phyloP scores from a whole-genome alignment of 108 stramenopile genomes.

The Pseudonitzschia delicatissima region DNA sequence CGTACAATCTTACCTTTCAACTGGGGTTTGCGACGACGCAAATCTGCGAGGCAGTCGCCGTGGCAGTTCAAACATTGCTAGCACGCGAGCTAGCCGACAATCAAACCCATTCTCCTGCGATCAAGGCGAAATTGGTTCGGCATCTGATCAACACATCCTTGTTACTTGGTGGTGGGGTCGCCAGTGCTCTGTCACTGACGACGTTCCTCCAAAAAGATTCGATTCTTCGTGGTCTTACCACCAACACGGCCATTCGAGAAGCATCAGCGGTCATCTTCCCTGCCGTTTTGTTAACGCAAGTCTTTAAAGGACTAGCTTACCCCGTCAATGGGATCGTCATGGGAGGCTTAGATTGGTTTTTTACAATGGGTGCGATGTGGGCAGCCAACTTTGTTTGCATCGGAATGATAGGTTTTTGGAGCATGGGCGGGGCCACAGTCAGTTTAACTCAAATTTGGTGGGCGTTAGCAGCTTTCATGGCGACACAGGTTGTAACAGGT shows the following conservation, averaged over 20 bases:
- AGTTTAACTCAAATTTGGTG: slow-evolving; percentile 80
- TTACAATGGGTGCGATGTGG: slow-evolving; percentile 88
- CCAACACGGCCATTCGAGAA: slow-evolving; percentile 63
- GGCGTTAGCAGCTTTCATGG: slow-evolving; percentile 88
- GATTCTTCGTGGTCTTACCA: slow-evolving; percentile 80
- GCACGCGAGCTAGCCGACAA: slow-evolving; percentile 81
- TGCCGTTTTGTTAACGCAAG: slow-evolving; percentile 81
- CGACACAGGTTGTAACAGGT: slow-evolving; percentile 71
- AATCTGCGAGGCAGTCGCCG: slow-evolving; percentile 81
- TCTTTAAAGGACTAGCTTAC: slow-evolving; percentile 87
- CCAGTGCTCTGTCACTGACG: slow-evolving; percentile 53
- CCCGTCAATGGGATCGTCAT: slow-evolving; percentile 91
- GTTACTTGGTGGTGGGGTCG: slow-evolving; percentile 65
- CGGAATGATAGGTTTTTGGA: slow-evolving; percentile 51
- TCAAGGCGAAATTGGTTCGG: slow-evolving; percentile 48
- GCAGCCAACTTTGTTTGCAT: slow-evolving; percentile 79
- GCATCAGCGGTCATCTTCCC: slow-evolving; percentile 77
- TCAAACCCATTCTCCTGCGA: slow-evolving; percentile 21
- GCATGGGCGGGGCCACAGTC: slow-evolving; percentile 25
- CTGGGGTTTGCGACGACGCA: slow-evolving; percentile 93
- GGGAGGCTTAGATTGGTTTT: slow-evolving; percentile 92
- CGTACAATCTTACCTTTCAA: slow-evolving; percentile 91
- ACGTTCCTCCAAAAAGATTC: slow-evolving; percentile 71
- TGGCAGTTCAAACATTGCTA: slow-evolving; percentile 71
- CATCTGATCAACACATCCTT: slow-evolving; percentile 80